Percentiles rank a stretch among this genome's conserved stretches.
Conservation (phyloP, 176 grass and related monocot genomes). For the Aegilops speltoides region DNA sequence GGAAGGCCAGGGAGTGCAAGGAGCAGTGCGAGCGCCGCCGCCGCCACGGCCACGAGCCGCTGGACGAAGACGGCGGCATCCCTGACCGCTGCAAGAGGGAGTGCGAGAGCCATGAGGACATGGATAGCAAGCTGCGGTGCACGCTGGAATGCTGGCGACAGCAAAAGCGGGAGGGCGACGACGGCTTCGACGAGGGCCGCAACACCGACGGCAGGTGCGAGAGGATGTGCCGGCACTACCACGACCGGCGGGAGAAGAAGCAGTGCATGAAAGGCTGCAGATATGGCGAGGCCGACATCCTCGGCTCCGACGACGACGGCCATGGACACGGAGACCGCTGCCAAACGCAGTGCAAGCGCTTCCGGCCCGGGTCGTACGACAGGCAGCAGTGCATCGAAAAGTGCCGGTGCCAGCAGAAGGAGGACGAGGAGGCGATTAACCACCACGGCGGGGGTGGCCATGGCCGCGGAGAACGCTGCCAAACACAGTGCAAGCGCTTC, state of each 20-base stretch:
- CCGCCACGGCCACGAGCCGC: neutral
- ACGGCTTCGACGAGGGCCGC: too few species aligned
- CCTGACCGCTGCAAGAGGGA: neutral
- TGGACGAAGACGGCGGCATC: neutral
- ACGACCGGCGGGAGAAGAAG: neutral
- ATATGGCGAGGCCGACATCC: neutral
- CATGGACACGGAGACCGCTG: too few species aligned
- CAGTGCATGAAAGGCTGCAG: neutral
- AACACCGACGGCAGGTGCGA: neutral
- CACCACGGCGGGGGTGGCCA: neutral
- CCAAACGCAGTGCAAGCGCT: neutral
- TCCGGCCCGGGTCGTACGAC: neutral
- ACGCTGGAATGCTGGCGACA: too few species aligned
- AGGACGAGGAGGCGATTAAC: neutral
- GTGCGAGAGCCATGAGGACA: neutral
- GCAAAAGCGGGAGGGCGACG: too few species aligned
- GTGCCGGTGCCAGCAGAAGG: neutral
- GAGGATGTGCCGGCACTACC: neutral
- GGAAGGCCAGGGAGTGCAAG: conserved; percentile 13
- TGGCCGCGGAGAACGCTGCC: neutral
- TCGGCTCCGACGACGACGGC: neutral
- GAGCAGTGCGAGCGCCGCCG: neutral
- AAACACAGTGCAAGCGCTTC: neutral
- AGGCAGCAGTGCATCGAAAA: neutral
- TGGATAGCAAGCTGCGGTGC: too few species aligned